Evolutionary conservation across 352 stramenopile genomes (phyloP), one percentile per base, ranked within the genome.

Genomic region (Pythium graminicola): DNA sequence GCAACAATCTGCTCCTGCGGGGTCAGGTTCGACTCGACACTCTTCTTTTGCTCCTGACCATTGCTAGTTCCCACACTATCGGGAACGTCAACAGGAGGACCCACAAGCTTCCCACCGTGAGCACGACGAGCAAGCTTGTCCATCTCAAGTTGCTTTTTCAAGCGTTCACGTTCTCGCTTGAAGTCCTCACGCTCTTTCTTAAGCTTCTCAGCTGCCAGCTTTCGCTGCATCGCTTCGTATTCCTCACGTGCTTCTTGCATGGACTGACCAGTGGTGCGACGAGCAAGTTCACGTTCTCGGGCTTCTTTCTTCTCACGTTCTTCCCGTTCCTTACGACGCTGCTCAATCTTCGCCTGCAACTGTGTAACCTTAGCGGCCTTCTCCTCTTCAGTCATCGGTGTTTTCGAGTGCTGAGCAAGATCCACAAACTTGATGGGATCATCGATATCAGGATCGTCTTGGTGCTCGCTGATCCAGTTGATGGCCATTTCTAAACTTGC

Each of bases 81-180:
- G 4, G 72, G 63, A n/a, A 85, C 20, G 31, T 92, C 76, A 24
- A 87, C 76, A 4, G 81, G 67, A 13, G 78, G 60, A 6, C 79
- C 79, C n/a, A 72, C 77, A 9, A 96, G 69, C 40, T 91, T 81
- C 2, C 90, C 90, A 20, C 79, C 75, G 32, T 84, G 78, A 23
- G 85, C 84, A 17, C 86, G 81, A 33, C 87, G 79, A 50, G 96
- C 87, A 6, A 85, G 73, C 70, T 97, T 97, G 64, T 97, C 90
- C 60, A 93, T 79, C 47, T 95, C 89, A 14, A 97, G 67, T 66
- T 97, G 82, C 51, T 75, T 76, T 42, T 84, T 85, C 17, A 97
- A 60, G 7, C 85, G 83, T 52, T 96, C 89, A 32, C 90, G 83
- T 64, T 97, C 86, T 8, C 72, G 64, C 65, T 95, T 94, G 55